These are phyloP conservation scores for Filobasidium uniguttulatum DNA, from an alignment of 1,284 basidiomycete species.

Conservation along the genomic window DNA sequence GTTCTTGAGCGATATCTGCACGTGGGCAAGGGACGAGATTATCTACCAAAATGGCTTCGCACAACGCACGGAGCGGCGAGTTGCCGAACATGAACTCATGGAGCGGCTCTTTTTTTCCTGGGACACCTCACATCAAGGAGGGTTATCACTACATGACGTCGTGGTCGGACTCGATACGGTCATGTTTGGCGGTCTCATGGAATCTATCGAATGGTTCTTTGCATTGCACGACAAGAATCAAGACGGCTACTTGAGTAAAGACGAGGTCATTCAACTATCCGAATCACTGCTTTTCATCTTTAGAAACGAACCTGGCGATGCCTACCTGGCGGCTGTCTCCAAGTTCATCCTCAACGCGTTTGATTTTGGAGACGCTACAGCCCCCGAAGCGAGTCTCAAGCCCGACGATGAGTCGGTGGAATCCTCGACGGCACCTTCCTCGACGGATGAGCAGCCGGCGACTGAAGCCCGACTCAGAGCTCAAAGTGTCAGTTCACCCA, in stretches of 20 bases:
- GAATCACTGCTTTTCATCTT: constrained; percentile 95
- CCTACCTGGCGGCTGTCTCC: constrained; percentile 86
- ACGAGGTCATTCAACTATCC: constrained; percentile 80
- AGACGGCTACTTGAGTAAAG: constrained; percentile 85
- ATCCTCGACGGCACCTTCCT: constrained; percentile 19
- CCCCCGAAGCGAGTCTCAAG: constrained; percentile 44
- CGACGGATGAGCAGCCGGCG: constrained; percentile 31
- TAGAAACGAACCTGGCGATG: constrained; percentile 91
- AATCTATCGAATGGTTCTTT: constrained; percentile 98
- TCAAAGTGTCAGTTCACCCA: constrained; percentile 27
- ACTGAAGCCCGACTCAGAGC: constrained; percentile 43
- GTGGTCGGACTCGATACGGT: constrained; percentile 78
- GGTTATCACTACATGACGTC: constrained; percentile 83
- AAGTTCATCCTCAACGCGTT: constrained; percentile 95
- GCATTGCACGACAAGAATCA: constrained; percentile 75
- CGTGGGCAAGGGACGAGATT: constrained; percentile 92
- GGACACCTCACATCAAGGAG: constrained; percentile 66
- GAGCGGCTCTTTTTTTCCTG: constrained; percentile 68
- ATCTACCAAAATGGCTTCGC: constrained; percentile 84
- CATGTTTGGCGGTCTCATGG: constrained; percentile 94
- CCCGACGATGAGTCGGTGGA: constrained; percentile 22
- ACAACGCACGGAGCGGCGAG: constrained; percentile 43
- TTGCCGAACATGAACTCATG: constrained; percentile 41
- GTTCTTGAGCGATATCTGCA: constrained; percentile 83
- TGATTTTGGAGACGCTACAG: constrained; percentile 78